Percentiles rank a stretch among this genome's conserved stretches.
Conservation (phyloP, 1,284 basidiomycete genomes). For the Pterula multifida region DNA sequence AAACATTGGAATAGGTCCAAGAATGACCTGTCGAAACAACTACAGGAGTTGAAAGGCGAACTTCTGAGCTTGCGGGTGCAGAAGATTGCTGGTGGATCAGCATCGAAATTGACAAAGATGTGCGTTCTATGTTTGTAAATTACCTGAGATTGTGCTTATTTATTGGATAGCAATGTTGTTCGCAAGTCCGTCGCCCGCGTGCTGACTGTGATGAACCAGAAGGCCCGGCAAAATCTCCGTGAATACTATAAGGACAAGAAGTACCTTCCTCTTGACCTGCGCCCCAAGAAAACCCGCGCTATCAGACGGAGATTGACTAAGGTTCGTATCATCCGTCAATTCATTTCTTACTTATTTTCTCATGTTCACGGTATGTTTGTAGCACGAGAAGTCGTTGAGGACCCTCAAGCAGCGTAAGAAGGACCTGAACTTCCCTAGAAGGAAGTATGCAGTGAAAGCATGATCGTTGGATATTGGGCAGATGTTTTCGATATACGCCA, state of each 20-base stretch:
- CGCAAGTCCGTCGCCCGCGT: constrained; percentile 99
- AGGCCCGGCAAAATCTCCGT: constrained; percentile 92
- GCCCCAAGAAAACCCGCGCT: constrained; percentile 96
- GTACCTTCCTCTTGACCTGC: constrained; percentile 94
- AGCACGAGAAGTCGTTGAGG: constrained; percentile 77
- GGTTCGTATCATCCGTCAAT: constrained; percentile 30
- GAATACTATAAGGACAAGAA: constrained; percentile 99
- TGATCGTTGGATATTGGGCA: constrained; percentile 25
- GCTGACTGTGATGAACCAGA: constrained; percentile 97
- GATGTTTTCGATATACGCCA: constrained; percentile 4
- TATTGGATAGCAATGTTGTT: constrained; percentile 67
- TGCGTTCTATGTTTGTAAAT: constrained; percentile 30
- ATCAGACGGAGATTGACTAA: constrained; percentile 93
- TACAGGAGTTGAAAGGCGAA: constrained; percentile 93
- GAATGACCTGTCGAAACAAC: constrained; percentile 94
- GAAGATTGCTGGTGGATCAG: constrained; percentile 95
- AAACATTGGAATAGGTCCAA: constrained; percentile 62
- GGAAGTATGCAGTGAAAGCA: constrained; percentile 82
- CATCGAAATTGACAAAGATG: constrained; percentile 97
- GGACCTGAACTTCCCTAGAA: constrained; percentile 82
- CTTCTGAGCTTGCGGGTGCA: constrained; percentile 90
- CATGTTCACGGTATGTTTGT: too few relatives aligned
- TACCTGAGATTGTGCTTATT: constrained; percentile 8
- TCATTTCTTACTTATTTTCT: constrained; percentile 7
- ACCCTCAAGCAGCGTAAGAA: constrained; percentile 90